These are phyloP conservation scores for Diaporthe sp. DNA, from an alignment of 2,329 filamentous ascomycete genomes.

Conservation along the genomic window DNA sequence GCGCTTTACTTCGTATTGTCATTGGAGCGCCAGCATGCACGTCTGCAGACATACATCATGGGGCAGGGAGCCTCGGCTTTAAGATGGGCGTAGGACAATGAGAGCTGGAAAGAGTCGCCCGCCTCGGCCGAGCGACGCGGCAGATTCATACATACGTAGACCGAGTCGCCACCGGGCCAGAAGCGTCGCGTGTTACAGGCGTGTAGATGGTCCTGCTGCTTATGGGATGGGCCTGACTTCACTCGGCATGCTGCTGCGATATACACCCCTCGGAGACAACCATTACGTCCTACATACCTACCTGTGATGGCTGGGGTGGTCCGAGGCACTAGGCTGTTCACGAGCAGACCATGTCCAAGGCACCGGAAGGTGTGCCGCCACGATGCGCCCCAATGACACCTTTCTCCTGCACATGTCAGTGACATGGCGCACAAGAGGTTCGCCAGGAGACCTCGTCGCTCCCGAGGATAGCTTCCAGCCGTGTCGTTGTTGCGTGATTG, in stretches of 20 bases:
- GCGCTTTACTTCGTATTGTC: not conserved
- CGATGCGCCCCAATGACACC: not conserved
- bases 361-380: not conserved
- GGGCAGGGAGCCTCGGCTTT: not conserved
- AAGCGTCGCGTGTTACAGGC: not conserved
- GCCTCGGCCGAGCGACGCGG: not conserved
- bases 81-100: too few relatives aligned
- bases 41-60: not conserved
- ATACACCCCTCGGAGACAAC: not conserved
- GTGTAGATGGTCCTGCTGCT: too few relatives aligned
- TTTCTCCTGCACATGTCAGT: not conserved
- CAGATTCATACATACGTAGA: not conserved
- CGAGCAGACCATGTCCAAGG: not conserved
- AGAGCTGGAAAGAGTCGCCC: too few relatives aligned
- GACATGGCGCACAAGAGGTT: fast-evolving
- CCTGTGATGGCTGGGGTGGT: not conserved
- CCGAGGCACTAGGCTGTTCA: not conserved
- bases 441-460: not conserved
- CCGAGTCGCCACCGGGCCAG: not conserved
- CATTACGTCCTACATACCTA: not conserved
- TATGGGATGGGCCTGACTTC: too few relatives aligned
- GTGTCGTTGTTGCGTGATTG: not conserved
- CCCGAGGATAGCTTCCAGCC: not conserved
- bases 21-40: not conserved
- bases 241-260: not conserved